Conservation (phyloP, 2,329 filamentous ascomycete species). For the Fusarium lyarnte region DNA sequence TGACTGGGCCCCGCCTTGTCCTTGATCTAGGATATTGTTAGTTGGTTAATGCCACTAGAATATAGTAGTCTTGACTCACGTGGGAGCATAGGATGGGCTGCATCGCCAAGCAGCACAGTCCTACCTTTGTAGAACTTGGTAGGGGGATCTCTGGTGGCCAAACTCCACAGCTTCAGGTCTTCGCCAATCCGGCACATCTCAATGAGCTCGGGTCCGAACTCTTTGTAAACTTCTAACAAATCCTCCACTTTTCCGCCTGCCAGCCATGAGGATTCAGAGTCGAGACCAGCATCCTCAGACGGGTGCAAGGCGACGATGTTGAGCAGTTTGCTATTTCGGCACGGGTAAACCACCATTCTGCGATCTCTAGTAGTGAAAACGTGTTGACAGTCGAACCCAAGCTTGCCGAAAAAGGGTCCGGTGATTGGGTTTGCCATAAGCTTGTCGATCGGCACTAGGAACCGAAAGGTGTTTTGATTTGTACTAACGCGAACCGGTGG, state of each 20-base stretch:
- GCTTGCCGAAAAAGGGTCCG: not conserved
- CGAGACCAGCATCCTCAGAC: not conserved
- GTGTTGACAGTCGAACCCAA: constrained; percentile 6
- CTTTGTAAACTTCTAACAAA: not conserved
- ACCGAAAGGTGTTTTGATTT: constrained; percentile 2
- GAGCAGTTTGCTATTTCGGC: not conserved
- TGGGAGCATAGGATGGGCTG: constrained; percentile 24
- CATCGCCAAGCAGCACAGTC: constrained; percentile 9
- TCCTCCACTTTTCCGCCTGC: not conserved
- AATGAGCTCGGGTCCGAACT: not conserved
- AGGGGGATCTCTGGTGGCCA: constrained; percentile 1
- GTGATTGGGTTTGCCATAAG: not conserved
- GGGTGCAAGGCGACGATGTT: constrained; percentile 4
- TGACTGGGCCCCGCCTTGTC: constrained; percentile 17
- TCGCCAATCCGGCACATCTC: constrained; percentile 5
- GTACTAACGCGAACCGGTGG: not conserved
- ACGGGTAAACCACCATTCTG: not conserved
- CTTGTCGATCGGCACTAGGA: constrained; percentile 5
- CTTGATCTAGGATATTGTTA: not conserved
- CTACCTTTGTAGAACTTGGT: constrained; percentile 2
- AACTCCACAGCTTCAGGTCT: constrained; percentile 9
- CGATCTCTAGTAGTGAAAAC: not conserved
- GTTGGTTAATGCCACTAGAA: too few relatives aligned
- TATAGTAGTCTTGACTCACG: not conserved
- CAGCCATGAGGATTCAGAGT: not conserved